Evolutionary conservation across 179 eudicot genomes (phyloP), one percentile per base, ranked within the genome.

Genomic region (Vitellaria paradoxa): DNA sequence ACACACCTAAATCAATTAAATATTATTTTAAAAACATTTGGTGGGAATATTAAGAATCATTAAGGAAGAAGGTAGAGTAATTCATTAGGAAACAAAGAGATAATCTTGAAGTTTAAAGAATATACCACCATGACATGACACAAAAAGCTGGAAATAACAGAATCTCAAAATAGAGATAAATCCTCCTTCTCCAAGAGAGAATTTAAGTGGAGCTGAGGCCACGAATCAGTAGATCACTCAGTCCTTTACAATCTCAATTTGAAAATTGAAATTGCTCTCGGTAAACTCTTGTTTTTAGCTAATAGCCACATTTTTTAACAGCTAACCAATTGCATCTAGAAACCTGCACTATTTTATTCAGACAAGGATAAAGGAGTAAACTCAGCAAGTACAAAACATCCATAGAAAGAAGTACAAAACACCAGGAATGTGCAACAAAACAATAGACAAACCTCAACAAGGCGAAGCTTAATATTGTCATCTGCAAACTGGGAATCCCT

Each of bases 401-500:
- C 15, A 24, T 11, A n/a, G 55, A 47, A 64, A 21, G 55, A 74
- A 74, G 17, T 2, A 46, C 40, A 70, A 71, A 47, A 12, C 23
- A 69, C 15, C 20, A 77, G 57, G n/a, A 65, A 68, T 30, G 26
- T 13, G 30, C 68, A 70, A 70, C 40, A 57, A 63, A 45, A 52
- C 60, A 30, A 80, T 50, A n/a, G 42, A 81, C 83, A 55, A 75
- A 95, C 99, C 97, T 95, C 99, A 65, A 95, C 98, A 80, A 95
- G 85, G 49, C 98, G 95, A 68, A 95, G 92, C 82, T 87, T 85
- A 79, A 95, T 81, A 84, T 80, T 83, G 65, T 91, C 93, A 67
- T 83, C 99, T 12, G 99, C 99, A 79, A 95, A 95, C 81, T 89
- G 90, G 18, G 92, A 81, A 85, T 95, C 99, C 7, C 82, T 78